Conservation (phyloP, 2,329 filamentous ascomycete species). For the Lecanosticta acicola region DNA sequence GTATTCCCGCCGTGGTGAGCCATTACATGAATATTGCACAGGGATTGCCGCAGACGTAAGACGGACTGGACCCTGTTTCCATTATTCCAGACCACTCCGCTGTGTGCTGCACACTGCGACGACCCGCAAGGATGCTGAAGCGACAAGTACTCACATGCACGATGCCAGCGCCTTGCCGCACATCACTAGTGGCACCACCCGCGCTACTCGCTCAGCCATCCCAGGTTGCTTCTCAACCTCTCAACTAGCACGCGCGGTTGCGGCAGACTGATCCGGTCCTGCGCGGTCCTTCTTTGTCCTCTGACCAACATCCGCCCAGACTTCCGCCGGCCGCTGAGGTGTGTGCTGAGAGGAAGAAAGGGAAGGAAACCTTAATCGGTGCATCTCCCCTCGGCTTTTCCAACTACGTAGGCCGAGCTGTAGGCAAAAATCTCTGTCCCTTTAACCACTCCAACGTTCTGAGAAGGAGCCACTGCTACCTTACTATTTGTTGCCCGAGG, state of each 20-base stretch:
- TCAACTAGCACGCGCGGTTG: neutral
- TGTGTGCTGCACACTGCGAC: too few species aligned
- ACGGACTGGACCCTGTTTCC: neutral
- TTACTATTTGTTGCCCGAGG: neutral
- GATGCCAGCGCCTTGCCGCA: neutral
- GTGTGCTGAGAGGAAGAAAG: too few species aligned
- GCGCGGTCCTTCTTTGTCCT: too few species aligned
- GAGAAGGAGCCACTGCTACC: too few species aligned
- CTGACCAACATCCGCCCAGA: too few species aligned
- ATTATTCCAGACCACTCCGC: too few species aligned
- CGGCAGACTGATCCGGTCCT: slow-evolving; percentile 2
- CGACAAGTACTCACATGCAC: neutral
- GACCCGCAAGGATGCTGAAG: neutral
- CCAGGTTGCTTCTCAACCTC: slow-evolving; percentile 8
- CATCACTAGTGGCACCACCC: neutral
- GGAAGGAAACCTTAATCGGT: neutral
- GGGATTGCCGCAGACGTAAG: neutral
- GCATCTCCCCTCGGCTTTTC: too few species aligned
- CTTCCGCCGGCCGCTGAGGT: too few species aligned
- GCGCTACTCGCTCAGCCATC: neutral
- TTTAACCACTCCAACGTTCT: neutral
- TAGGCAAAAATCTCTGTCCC: too few species aligned
- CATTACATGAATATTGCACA: neutral
- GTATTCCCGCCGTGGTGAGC: too few species aligned
- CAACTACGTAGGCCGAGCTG: too few species aligned